Conservation (phyloP, 257 asterid genomes). For the Handroanthus guayacan region DNA sequence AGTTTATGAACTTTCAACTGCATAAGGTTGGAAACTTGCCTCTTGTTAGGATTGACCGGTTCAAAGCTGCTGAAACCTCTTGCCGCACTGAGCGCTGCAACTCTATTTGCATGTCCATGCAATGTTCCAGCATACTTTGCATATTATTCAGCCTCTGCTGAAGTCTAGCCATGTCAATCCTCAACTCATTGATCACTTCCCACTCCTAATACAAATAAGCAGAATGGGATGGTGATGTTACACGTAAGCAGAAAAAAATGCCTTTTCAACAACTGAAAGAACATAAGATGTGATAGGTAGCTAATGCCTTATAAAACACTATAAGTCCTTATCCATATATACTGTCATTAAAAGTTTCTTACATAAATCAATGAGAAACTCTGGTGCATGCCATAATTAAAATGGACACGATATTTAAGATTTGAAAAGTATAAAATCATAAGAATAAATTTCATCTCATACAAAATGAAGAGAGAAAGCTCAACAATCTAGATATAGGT, state of each 20-base stretch:
- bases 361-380: neutral
- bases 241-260: neutral
- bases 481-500: slow-evolving; percentile 36
- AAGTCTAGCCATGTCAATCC: slow-evolving; percentile 81
- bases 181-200: slow-evolving; percentile 75
- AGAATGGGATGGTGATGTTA: slow-evolving; percentile 11
- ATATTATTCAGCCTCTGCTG: slow-evolving; percentile 78
- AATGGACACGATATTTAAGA: neutral
- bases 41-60: slow-evolving; percentile 51
- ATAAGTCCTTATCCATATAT: neutral
- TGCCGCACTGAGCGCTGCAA: slow-evolving; percentile 82
- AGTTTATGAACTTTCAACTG: neutral
- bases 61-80: slow-evolving; percentile 94
- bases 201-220: slow-evolving; percentile 60
- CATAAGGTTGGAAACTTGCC: slow-evolving; percentile 29
- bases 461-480: neutral
- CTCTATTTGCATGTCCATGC: slow-evolving; percentile 96
- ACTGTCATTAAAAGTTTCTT: slow-evolving; percentile 8
- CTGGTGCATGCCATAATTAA: too few species aligned
- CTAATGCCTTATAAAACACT: neutral
- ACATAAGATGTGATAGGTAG: neutral
- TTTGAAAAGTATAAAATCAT: neutral
- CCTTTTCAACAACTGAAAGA: neutral
- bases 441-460: neutral
- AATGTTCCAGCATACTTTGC: slow-evolving; percentile 89